Percentiles rank a stretch among this genome's conserved stretches.
Evolutionary conservation across 148 eudicot species (phyloP).

Genomic region (Amaranthus hypochondriacus): DNA sequence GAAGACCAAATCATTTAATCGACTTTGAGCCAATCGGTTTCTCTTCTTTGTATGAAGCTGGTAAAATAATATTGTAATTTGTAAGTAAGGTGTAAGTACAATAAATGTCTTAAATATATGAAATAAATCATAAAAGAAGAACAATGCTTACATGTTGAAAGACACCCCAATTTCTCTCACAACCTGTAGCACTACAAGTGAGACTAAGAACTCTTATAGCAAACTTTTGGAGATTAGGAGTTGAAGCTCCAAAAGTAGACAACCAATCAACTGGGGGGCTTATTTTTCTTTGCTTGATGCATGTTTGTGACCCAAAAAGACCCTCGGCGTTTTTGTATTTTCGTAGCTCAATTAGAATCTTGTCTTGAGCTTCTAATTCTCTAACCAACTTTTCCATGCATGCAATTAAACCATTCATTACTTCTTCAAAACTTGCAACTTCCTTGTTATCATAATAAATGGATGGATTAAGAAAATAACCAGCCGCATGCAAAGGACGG

Average conservation of each 20-base stretch:
- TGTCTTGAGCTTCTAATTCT: background rate
- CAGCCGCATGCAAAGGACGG: constrained; percentile 5
- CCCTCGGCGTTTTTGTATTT: background rate
- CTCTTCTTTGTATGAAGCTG: constrained; percentile 17
- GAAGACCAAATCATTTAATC: constrained; percentile 9
- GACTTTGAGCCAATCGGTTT: background rate
- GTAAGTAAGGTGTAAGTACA: background rate
- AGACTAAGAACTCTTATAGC: constrained; percentile 14
- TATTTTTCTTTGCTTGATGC: background rate
- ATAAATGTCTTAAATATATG: background rate
- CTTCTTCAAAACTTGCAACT: background rate
- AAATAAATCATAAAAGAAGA: background rate
- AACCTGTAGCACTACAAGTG: constrained; percentile 4
- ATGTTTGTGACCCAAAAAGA: background rate
- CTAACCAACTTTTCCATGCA: background rate
- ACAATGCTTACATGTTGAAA: constrained; percentile 1
- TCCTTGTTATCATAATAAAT: background rate
- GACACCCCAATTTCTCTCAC: constrained; percentile 1
- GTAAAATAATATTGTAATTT: background rate
- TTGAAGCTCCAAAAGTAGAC: background rate
- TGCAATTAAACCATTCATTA: background rate
- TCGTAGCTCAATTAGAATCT: background rate
- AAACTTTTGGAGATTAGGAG: constrained; percentile 8
- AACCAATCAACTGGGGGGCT: constrained; percentile 4
- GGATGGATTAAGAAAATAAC: background rate